Percentiles rank a stretch among this genome's conserved stretches.
phyloP scores from a whole-genome alignment of 441 rosid genomes.

The Gossypium schwendimanii region DNA sequence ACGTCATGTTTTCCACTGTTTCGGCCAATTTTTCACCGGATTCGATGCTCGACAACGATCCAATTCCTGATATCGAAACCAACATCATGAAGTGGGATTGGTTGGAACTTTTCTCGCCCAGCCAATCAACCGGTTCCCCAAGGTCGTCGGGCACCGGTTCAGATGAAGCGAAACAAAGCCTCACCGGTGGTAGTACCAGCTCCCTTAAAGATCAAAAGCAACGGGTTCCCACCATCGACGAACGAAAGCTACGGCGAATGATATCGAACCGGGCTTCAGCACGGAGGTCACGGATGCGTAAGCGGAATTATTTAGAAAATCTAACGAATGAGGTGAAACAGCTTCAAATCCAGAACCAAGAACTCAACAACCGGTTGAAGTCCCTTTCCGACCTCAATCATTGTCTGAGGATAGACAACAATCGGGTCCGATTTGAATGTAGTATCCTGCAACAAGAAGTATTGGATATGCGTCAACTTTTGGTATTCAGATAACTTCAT shows the following conservation, averaged over 20 bases:
- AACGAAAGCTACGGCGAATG: constrained; percentile 53
- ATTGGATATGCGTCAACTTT: constrained; percentile 37
- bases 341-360: constrained; percentile 47
- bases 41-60: constrained; percentile 29
- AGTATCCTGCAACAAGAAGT: constrained; percentile 49
- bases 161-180: constrained; percentile 27
- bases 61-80: constrained; percentile 32
- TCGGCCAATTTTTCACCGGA: constrained; percentile 34
- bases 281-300: constrained; percentile 61
- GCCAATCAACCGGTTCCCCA: constrained; percentile 29
- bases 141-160: constrained; percentile 29
- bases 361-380: constrained; percentile 37
- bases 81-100: constrained; percentile 55
- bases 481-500: constrained; percentile 48
- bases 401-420: constrained; percentile 35
- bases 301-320: constrained; percentile 51
- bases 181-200: constrained; percentile 2
- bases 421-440: constrained; percentile 40
- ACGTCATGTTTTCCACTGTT: constrained; percentile 41
- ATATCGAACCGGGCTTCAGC: constrained; percentile 74
- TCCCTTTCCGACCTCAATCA: constrained; percentile 28
- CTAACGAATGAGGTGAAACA: constrained; percentile 48
- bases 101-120: constrained; percentile 30
- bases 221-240: constrained; percentile 27
- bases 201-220: constrained; percentile 24